Conservation (phyloP, 768 basidiomycete genomes). For the Hirschioporus abietinus region DNA sequence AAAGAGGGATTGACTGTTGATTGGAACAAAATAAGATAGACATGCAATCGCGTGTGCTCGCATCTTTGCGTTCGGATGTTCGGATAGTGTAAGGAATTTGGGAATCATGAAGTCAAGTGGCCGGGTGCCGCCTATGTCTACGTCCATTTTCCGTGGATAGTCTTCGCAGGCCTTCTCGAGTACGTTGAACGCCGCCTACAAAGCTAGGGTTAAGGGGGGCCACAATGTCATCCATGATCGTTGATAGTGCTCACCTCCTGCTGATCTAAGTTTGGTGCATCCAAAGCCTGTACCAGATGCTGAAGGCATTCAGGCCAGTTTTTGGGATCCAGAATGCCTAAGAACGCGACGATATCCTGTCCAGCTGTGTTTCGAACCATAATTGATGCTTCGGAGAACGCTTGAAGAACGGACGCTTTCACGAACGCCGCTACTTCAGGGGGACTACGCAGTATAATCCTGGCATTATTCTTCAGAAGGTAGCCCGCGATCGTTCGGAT, state of each 20-base stretch:
- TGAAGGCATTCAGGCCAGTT: slow-evolving; percentile 96
- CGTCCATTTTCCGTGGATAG: slow-evolving; percentile 90
- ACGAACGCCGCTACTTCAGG: slow-evolving; percentile 66
- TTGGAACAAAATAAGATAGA: slow-evolving; percentile 88
- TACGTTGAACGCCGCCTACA: slow-evolving; percentile 86
- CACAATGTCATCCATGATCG: slow-evolving; percentile 4
- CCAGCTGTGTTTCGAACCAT: slow-evolving; percentile 94
- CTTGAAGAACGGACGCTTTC: slow-evolving; percentile 70
- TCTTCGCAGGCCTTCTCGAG: slow-evolving; percentile 96
- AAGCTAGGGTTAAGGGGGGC: slow-evolving; percentile 4
- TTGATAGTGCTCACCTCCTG: slow-evolving; percentile 70
- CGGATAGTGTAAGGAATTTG: slow-evolving; percentile 85
- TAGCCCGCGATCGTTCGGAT: slow-evolving; percentile 96
- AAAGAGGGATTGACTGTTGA: slow-evolving; percentile 81
- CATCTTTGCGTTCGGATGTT: slow-evolving; percentile 84
- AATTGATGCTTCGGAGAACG: slow-evolving; percentile 73
- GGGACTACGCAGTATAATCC: slow-evolving; percentile 64
- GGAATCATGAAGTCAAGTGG: slow-evolving; percentile 96
- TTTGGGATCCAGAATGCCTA: slow-evolving; percentile 81
- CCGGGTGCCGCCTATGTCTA: slow-evolving; percentile 88
- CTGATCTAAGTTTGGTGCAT: slow-evolving; percentile 64
- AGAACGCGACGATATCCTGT: slow-evolving; percentile 86
- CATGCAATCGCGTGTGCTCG: slow-evolving; percentile 92
- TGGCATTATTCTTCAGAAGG: slow-evolving; percentile 92
- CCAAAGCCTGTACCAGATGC: slow-evolving; percentile 75